Percentiles rank a stretch among this genome's conserved stretches.
These are phyloP conservation scores for Trichoderma lentiforme DNA, from an alignment of 2,329 filamentous ascomycete genomes.

Conservation along the genomic window DNA sequence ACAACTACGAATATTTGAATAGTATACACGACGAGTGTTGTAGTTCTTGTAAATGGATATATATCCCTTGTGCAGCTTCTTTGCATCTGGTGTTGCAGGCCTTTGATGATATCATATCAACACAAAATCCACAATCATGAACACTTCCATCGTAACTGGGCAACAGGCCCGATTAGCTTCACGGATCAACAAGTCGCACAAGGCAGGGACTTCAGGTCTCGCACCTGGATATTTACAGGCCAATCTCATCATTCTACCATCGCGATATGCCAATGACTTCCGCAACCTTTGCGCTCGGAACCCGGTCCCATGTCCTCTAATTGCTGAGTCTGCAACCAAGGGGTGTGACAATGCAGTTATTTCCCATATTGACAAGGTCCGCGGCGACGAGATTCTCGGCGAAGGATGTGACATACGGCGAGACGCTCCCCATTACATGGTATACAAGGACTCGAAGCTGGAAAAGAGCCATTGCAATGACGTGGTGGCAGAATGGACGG, in stretches of 20 bases:
- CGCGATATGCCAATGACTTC: constrained; percentile 55
- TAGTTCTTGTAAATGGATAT: background rate
- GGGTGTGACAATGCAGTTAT: constrained; percentile 43
- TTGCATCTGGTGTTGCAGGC: background rate
- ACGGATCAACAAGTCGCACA: constrained; percentile 38
- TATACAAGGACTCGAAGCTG: constrained; percentile 51
- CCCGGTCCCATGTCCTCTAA: constrained; percentile 59
- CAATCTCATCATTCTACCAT: constrained; percentile 59
- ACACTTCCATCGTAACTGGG: constrained; percentile 22
- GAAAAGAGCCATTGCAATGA: constrained; percentile 38
- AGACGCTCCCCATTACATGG: constrained; percentile 56
- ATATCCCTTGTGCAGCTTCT: background rate
- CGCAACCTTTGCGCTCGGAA: constrained; percentile 57
- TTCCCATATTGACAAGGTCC: constrained; percentile 27
- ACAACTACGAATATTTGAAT: background rate
- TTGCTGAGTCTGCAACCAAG: constrained; percentile 47
- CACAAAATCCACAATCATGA: background rate
- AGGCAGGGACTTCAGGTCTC: constrained; percentile 50
- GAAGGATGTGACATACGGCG: constrained; percentile 52
- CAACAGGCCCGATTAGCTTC: constrained; percentile 42
- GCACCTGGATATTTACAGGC: constrained; percentile 57
- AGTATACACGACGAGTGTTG: background rate
- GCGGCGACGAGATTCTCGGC: constrained; percentile 29
- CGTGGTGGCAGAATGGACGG: constrained; percentile 51
- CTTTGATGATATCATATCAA: background rate